Base-by-base conservation (phyloP, 2,329 filamentous ascomycete genomes). In the Acarospora socialis region DNA sequence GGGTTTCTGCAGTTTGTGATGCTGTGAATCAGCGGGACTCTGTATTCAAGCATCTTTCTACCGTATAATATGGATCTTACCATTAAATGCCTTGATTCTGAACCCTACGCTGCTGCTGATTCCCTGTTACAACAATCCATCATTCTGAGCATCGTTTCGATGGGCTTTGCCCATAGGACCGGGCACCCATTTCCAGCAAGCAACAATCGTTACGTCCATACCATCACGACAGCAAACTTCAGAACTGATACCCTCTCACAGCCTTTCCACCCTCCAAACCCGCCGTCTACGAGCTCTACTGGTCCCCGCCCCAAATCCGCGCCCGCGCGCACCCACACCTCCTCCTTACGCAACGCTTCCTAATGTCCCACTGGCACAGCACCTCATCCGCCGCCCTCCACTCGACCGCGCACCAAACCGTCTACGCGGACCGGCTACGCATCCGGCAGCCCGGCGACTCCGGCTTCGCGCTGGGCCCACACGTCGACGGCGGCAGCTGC, bases 251-350 rank as follows among this genome's bases (percentile, higher is more conserved):
- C 23, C 4, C 58, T 59, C 30, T 40, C 58, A 12, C 46, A 66
- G 34, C 77, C 72, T 2, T 84, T 81, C 40, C 80, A 77, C 0
- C 53, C 65, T 0, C 76, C 27, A 64, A 74, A 24, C 77, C 77
- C 0, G 73, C 79, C 26, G 77, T 84, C 4, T 81, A 71, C 45
- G 79, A 83, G 49, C 58, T 84, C 2, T 84, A 83, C 54, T 83
- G 78, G 78, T 77, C 76, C 0, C 61, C 63, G 2, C 60, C 75
- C 1, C 80, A 86, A 49, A 58, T 79, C 25, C 65, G 68, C 40
- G 78, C 77, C 3, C 66, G 80, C n/a, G 56, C 66, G 0, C 74
- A 84, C 46, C 68, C 73, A 1, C 70, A 73, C 37, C 54, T 83
- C 39, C 55, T 83, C 13, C 50, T 55, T 14, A 61, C 70, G 0